Conservation (phyloP, 768 basidiomycete species). For the Phaeotremella fagi region DNA sequence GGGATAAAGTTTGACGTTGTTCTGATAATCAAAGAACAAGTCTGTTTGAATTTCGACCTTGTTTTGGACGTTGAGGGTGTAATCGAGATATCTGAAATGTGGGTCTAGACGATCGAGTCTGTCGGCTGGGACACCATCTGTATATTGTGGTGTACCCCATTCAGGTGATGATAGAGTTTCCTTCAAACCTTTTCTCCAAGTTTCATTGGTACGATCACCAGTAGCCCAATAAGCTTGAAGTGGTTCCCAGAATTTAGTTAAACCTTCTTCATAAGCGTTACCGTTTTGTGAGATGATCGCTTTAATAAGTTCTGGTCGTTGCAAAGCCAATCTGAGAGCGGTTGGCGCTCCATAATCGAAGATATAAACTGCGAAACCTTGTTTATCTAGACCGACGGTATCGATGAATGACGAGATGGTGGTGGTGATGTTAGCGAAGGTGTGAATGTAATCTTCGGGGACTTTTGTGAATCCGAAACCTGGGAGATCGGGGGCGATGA, state of each 20-base stretch:
- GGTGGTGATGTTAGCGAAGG: constrained; percentile 51
- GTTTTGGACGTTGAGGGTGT: constrained; percentile 50
- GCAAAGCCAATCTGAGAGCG: constrained; percentile 48
- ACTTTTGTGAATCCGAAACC: constrained; percentile 56
- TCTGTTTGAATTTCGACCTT: constrained; percentile 53
- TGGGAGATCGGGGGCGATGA: constrained; percentile 56
- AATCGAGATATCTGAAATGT: constrained; percentile 51
- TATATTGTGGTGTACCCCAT: constrained; percentile 3
- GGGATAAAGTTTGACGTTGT: constrained; percentile 53
- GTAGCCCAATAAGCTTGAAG: constrained; percentile 19
- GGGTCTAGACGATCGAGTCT: constrained; percentile 42
- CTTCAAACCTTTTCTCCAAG: constrained; percentile 28
- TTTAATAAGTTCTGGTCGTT: constrained; percentile 51
- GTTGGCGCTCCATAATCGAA: constrained; percentile 55
- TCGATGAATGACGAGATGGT: constrained; percentile 53
- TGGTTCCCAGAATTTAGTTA: constrained; percentile 49
- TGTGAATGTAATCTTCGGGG: constrained; percentile 49
- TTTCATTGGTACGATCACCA: background rate
- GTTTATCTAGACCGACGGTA: constrained; percentile 47
- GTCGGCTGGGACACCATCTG: constrained; percentile 48
- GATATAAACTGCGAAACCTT: constrained; percentile 51
- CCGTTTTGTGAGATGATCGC: constrained; percentile 56
- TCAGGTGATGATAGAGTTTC: constrained; percentile 45
- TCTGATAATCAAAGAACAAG: constrained; percentile 51
- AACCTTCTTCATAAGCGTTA: constrained; percentile 54